A percentile compares a stretch with the other conserved stretches of the same genome.
Conservation (phyloP, 805 yeast species). For the Yarrowia sp. region DNA sequence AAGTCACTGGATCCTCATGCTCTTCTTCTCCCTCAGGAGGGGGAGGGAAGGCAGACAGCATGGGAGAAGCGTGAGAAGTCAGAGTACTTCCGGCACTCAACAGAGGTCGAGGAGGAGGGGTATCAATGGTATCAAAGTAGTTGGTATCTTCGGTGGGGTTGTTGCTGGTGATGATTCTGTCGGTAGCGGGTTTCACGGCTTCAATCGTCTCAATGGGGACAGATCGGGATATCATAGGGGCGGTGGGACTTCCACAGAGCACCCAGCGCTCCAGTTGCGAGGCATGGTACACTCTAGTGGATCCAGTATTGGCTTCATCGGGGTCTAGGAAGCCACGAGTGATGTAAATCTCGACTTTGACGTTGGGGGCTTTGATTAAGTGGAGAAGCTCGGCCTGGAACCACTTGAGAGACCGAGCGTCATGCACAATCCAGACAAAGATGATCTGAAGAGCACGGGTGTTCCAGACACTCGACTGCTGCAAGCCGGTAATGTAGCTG, state of each 20-base stretch:
- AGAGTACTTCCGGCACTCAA: slow-evolving; percentile 19
- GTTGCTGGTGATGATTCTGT: neutral
- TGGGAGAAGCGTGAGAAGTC: slow-evolving; percentile 12
- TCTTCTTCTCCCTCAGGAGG: slow-evolving; percentile 5
- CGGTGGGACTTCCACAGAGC: slow-evolving; percentile 24
- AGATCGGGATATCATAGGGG: slow-evolving; percentile 24
- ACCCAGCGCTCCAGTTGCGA: slow-evolving; percentile 29
- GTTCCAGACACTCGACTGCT: neutral
- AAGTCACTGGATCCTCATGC: neutral
- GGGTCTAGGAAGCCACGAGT: slow-evolving; percentile 11
- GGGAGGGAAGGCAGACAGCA: slow-evolving; percentile 30
- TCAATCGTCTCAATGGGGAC: slow-evolving; percentile 33
- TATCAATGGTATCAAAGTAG: slow-evolving; percentile 33
- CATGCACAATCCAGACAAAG: slow-evolving; percentile 26
- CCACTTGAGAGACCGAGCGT: slow-evolving; percentile 19
- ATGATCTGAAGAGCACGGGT: slow-evolving; percentile 14
- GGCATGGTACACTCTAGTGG: slow-evolving; percentile 23
- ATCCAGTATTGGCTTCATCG: neutral
- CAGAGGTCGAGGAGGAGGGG: neutral
- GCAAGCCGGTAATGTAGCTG: slow-evolving; percentile 11
- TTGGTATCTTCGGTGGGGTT: slow-evolving; percentile 19
- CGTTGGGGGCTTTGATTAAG: slow-evolving; percentile 22
- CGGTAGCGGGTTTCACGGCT: slow-evolving; percentile 7
- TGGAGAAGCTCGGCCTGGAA: slow-evolving; percentile 25
- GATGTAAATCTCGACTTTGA: slow-evolving; percentile 25